Evolutionary conservation across 2,329 filamentous ascomycete species (phyloP), one percentile per base, ranked within the genome.

Genomic region (Aspergillus sp.): DNA sequence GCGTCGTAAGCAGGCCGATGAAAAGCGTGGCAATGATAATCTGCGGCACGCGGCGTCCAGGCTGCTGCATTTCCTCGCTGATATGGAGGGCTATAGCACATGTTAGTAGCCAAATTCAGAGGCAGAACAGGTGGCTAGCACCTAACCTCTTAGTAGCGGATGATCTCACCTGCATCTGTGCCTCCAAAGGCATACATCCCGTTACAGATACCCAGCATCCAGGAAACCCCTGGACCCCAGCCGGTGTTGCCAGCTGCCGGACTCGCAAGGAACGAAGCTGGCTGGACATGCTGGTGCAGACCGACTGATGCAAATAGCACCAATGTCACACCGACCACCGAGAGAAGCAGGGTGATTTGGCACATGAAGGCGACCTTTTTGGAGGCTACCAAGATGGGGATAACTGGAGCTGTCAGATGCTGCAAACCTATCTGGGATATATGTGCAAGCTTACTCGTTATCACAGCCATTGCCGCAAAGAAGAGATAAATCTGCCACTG

Each of bases 151-250:
- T 27, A 27, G 24, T 27, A 41, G 13, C n/a, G 9, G 9, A 6
- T 15, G 2, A 48, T 68, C 67, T 5, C 59, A 63, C 15, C 62
- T 17, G 61, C 63, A 41, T 70, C 69, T 2, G 63, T 66, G 7
- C 59, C 65, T 4, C 62, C 17, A 42, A 62, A 71, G 5, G 64
- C 60, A 39, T 67, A 72, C 61, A 70, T 67, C 54, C 62, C 69
- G 49, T 59, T 70, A 51, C 50, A 60, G 7, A 68, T 57, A 2
- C 63, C 66, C 8, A 70, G 51, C 9, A 68, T 50, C 30, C 64
- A 69, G 2, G 66, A 51, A 4, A 59, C 56, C 1, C 65, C 65
- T 37, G 68, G 60, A 9, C 37, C 46, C 68, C 69, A 72, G 11
- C 69, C 69, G n/a, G 58, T 67, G 4, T 20, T n/a, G 7, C 67